These are phyloP conservation scores for Leishmania major DNA, from an alignment of 208 protist genomes.

Conservation along the genomic window DNA sequence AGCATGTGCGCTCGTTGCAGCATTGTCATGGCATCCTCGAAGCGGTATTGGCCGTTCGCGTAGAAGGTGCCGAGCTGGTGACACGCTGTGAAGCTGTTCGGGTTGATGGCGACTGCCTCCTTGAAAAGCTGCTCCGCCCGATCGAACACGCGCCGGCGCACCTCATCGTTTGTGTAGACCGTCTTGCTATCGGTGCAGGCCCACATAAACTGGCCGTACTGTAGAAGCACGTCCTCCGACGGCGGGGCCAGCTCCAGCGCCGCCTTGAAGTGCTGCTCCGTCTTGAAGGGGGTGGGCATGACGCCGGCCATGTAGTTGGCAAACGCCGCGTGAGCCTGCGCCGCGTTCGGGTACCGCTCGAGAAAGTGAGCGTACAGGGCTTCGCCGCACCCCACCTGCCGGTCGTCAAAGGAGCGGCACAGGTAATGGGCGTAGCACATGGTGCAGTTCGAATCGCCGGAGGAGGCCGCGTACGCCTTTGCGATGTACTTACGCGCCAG, in stretches of 20 bases:
- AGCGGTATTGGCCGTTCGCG: slow-evolving; percentile 54
- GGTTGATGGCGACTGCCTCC: slow-evolving; percentile 44
- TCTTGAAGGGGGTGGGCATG: slow-evolving; percentile 65
- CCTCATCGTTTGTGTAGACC: slow-evolving; percentile 34
- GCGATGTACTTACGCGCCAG: slow-evolving; percentile 80
- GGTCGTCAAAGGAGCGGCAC: slow-evolving; percentile 41
- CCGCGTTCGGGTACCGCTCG: slow-evolving; percentile 34
- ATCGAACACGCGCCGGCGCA: slow-evolving; percentile 46
- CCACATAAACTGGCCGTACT: slow-evolving; percentile 74
- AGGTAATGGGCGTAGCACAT: slow-evolving; percentile 82
- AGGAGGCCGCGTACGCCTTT: slow-evolving; percentile 52
- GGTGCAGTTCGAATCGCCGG: slow-evolving; percentile 56
- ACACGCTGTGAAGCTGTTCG: slow-evolving; percentile 41
- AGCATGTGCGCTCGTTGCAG: slow-evolving; percentile 61
- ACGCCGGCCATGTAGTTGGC: slow-evolving; percentile 67
- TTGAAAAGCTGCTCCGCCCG: slow-evolving; percentile 59
- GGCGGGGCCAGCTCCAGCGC: slow-evolving; percentile 52
- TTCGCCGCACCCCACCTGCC: slow-evolving; percentile 46
- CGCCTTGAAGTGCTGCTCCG: slow-evolving; percentile 58
- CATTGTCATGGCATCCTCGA: slow-evolving; percentile 65
- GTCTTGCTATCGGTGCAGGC: slow-evolving; percentile 44
- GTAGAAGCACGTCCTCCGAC: slow-evolving; percentile 46
- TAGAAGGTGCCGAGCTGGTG: slow-evolving; percentile 70
- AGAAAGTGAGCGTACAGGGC: slow-evolving; percentile 54
- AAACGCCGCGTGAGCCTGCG: slow-evolving; percentile 52